These are phyloP conservation scores for Pythium periplocum DNA, from an alignment of 352 stramenopile genomes.

Conservation along the genomic window DNA sequence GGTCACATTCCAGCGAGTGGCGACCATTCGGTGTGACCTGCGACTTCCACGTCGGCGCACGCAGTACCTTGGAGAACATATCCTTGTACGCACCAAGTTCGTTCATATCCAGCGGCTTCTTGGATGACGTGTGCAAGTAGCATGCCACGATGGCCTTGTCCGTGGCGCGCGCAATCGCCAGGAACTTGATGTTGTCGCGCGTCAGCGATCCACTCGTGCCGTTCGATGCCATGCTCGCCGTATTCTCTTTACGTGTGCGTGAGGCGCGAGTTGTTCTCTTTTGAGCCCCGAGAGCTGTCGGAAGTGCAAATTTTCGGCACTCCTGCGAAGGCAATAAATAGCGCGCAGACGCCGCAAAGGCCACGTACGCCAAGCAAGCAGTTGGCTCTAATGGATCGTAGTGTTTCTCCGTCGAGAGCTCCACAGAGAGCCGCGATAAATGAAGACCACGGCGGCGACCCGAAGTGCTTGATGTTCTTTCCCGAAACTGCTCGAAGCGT, in stretches of 20 bases:
- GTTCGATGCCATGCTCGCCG: conserved; percentile 9
- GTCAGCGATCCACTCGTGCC: conserved; percentile 38
- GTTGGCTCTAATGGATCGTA: too few species aligned
- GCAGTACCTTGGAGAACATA: conserved; percentile 81
- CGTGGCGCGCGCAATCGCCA: conserved; percentile 70
- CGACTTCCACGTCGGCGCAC: conserved; percentile 78
- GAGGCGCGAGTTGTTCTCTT: too few species aligned
- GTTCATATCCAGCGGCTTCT: conserved; percentile 39
- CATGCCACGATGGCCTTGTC: conserved; percentile 79
- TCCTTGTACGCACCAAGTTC: conserved; percentile 68
- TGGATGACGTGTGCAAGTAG: conserved; percentile 59
- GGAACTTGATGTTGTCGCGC: conserved; percentile 80
- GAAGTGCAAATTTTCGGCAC: too few species aligned
- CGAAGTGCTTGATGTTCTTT: too few species aligned
- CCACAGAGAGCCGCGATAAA: too few species aligned
- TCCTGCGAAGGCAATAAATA: too few species aligned
- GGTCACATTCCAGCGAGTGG: conserved; percentile 83
- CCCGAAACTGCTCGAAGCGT: too few species aligned
- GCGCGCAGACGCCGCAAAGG: too few species aligned
- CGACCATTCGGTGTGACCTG: conserved; percentile 82
- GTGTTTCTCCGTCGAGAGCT: too few species aligned
- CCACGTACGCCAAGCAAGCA: too few species aligned
- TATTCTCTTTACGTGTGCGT: neutral
- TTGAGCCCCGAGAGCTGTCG: too few species aligned
- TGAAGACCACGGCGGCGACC: too few species aligned